Percentiles rank a stretch among this genome's conserved stretches.
These are phyloP conservation scores for Euphrasia confusa DNA, from an alignment of 257 asterid species.

Conservation along the genomic window DNA sequence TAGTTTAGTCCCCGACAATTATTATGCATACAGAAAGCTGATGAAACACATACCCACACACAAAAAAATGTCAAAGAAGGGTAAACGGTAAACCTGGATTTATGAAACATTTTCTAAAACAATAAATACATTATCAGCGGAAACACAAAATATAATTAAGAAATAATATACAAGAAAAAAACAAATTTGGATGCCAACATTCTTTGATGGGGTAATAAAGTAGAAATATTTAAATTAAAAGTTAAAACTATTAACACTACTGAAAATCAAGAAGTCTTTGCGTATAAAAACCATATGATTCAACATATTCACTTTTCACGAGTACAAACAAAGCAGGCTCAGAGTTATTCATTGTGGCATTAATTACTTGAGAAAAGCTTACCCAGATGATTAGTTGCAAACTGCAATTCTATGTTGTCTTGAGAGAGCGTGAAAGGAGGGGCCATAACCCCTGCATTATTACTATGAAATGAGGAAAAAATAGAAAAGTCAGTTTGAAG, in stretches of 20 bases:
- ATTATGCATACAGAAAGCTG: background rate
- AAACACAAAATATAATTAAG: background rate
- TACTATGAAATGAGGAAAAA: conserved; percentile 34
- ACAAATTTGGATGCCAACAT: background rate
- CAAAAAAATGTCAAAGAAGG: background rate
- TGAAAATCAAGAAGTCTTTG: background rate
- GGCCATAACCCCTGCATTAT: conserved; percentile 80
- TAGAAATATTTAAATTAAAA: background rate
- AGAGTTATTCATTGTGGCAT: no score
- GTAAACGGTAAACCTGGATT: background rate
- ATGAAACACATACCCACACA: background rate
- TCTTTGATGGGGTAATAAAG: background rate
- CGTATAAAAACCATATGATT: background rate
- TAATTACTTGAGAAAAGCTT: background rate
- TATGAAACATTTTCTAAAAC: background rate
- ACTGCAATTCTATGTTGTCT: conserved; percentile 70
- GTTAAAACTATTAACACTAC: background rate
- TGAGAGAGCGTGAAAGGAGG: conserved; percentile 52
- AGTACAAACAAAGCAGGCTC: no score
- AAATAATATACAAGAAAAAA: background rate
- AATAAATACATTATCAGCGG: background rate
- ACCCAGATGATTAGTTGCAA: conserved; percentile 80
- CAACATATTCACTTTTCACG: no score
- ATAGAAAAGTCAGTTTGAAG: conserved; percentile 13
- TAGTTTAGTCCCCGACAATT: background rate